Percentiles rank a stretch among this genome's conserved stretches.
phyloP scores from a whole-genome alignment of 2,329 filamentous ascomycete species.

The Neonectria punicea region DNA sequence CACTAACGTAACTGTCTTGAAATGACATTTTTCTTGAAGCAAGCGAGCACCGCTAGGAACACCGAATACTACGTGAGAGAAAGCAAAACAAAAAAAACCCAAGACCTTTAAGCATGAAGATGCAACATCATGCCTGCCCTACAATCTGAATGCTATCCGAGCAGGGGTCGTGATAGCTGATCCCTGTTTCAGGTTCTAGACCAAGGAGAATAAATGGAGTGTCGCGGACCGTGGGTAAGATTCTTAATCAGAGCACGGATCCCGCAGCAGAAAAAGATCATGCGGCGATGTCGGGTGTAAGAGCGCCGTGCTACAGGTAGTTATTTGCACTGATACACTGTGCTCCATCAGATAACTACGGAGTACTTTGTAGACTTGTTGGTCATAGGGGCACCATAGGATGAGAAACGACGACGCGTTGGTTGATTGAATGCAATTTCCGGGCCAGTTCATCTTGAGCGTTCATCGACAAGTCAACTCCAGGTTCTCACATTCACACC shows the following conservation, averaged over 20 bases:
- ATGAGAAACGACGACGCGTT: too few relatives aligned
- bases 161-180: constrained; percentile 13
- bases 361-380: too few relatives aligned
- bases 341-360: too few relatives aligned
- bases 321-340: too few relatives aligned
- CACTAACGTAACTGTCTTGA: background rate
- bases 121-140: constrained; percentile 19
- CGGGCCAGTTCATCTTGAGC: too few relatives aligned
- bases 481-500: too few relatives aligned
- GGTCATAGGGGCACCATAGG: too few relatives aligned
- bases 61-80: background rate
- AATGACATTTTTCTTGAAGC: background rate
- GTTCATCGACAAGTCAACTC: too few relatives aligned
- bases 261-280: background rate
- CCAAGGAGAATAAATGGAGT: constrained; percentile 18
- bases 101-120: constrained; percentile 15
- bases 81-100: background rate
- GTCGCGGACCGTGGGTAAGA: background rate
- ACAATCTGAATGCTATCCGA: constrained; percentile 10
- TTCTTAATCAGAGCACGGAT: constrained; percentile 8
- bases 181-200: constrained; percentile 22
- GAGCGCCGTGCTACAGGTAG: too few relatives aligned
- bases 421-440: too few relatives aligned
- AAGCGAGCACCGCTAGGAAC: background rate
- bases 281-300: background rate